These are phyloP conservation scores for Malus asiatica DNA, from an alignment of 306 rosid species.

Conservation along the genomic window DNA sequence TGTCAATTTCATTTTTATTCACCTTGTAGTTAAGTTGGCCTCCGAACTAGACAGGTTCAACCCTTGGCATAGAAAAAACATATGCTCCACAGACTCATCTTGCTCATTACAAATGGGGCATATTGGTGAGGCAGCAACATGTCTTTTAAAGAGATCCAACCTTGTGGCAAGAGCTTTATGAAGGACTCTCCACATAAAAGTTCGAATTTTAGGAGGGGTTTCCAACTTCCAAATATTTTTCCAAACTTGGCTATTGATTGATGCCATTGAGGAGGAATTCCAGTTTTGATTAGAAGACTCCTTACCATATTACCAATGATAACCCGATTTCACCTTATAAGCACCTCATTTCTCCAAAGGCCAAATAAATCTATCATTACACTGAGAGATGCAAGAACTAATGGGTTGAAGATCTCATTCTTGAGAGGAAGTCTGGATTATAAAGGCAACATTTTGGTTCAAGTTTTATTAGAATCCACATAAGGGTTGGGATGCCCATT, in stretches of 20 bases:
- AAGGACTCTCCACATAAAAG: background rate
- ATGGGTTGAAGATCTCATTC: too few species aligned
- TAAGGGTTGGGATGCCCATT: background rate
- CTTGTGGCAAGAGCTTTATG: background rate
- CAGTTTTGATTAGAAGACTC: too few species aligned
- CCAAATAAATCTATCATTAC: background rate
- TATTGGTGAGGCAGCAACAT: background rate
- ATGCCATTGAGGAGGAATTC: background rate
- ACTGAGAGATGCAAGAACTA: background rate
- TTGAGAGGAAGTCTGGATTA: too few species aligned
- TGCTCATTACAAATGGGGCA: background rate
- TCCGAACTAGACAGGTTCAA: background rate
- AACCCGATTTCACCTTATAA: too few species aligned
- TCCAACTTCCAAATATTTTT: background rate
- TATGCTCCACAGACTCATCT: background rate
- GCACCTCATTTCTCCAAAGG: background rate
- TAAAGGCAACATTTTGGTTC: too few species aligned
- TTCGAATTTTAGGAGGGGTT: background rate
- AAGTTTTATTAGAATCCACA: background rate
- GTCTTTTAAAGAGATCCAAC: background rate
- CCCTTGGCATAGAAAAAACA: background rate
- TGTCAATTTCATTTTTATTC: too few species aligned
- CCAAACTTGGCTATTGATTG: too few species aligned
- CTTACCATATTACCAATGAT: background rate
- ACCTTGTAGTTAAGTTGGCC: background rate